Evolutionary conservation across 441 rosid genomes (phyloP).

Genomic region (Bruguiera hainesii): DNA sequence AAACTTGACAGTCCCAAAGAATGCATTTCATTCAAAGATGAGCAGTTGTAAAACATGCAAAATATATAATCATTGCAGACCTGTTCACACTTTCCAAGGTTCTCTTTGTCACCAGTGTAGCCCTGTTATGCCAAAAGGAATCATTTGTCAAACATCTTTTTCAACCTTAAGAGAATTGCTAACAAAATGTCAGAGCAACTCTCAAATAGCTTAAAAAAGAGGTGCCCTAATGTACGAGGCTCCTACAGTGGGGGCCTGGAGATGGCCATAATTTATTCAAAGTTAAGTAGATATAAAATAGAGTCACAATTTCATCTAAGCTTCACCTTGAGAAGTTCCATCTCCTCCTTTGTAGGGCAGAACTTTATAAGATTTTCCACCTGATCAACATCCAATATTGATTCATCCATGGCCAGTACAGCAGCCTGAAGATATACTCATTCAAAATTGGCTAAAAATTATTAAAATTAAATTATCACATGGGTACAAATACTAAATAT

Average conservation of each 20-base stretch:
- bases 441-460: constrained; percentile 12
- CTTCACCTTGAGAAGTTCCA: constrained; percentile 93
- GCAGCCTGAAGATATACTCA: constrained; percentile 63
- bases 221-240: neutral
- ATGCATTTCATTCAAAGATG: constrained; percentile 8
- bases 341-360: constrained; percentile 98
- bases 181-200: constrained; percentile 3
- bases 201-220: constrained; percentile 14
- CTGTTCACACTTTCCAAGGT: constrained; percentile 95
- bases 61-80: constrained; percentile 35
- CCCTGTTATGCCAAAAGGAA: constrained; percentile 31
- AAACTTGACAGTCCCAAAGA: constrained; percentile 11
- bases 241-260: constrained; percentile 1
- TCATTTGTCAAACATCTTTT: constrained; percentile 11
- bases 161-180: constrained; percentile 4
- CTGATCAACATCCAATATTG: constrained; percentile 88
- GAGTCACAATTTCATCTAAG: constrained; percentile 9
- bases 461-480: too few species aligned
- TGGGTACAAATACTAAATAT: too few species aligned
- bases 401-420: constrained; percentile 91
- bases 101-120: constrained; percentile 77
- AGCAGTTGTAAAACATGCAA: constrained; percentile 7
- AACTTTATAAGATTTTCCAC: constrained; percentile 96
- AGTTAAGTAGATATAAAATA: too few species aligned
- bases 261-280: constrained; percentile 15